Evolutionary conservation across 1,284 basidiomycete genomes (phyloP), one percentile per base, ranked within the genome.

Genomic region (Boletus hoseneyae): DNA sequence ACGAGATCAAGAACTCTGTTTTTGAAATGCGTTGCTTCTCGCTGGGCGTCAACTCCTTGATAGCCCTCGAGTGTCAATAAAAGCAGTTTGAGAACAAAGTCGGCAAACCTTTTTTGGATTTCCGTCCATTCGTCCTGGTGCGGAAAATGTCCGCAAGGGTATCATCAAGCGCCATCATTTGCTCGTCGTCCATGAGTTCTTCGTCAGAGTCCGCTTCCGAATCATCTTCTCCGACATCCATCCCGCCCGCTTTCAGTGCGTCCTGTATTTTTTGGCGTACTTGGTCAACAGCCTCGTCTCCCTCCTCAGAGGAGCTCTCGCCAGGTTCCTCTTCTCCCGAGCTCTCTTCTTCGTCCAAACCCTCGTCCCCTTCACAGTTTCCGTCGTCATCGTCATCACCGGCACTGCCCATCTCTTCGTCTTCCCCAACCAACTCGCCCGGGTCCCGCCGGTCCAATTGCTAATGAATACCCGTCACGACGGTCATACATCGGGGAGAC

Each of bases 131-230:
- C n/a, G 77, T 70, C 50, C 83, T 82, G 41, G 80, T 75, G 56
- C 81, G 81, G 81, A 99, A 97, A 34, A 95, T 87, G 51, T 88
- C 83, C 6, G 92, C 91, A 6, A 99, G 81, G 64, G 97, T 91
- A 54, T 92, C 90, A 64, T 99, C 96, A 38, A 98, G 82, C 42
- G 89, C 87, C 77, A 97, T 85, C 96, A 98, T 99, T 72, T 97
- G 92, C 40, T 98, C 95, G 64, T 98, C 96, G 63, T 95, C 89
- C 84, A 94, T 87, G 23, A 86, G 73, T 39, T 89, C 87, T 58
- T 88, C 82, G 38, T 74, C 74, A 25, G 67, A 71, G 13, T 58
- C 54, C n/a, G 52, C 65, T 18, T 68, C 74, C 1, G 72, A 72
- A n/a, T 70, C 67, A 8, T 73, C 72, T 15, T 74, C 74, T 5